Base-by-base conservation (phyloP, 1,139 yeast genomes). In the Sugiyamaella grinbergsii region DNA sequence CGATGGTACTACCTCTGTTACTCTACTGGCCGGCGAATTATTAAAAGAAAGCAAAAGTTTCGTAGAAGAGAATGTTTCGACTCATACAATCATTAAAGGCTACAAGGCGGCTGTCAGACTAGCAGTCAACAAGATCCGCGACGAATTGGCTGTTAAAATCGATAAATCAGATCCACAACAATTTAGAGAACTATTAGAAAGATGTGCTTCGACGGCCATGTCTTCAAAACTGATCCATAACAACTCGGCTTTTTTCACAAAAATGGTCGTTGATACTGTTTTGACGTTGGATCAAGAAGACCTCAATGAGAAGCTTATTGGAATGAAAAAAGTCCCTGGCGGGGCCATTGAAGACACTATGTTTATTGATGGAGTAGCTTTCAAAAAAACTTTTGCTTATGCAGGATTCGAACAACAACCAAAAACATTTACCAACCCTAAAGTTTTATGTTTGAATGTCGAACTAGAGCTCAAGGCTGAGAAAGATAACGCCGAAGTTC, bases 391-490 rank as follows among this genome's bases (percentile, higher is more conserved):
- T 0, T 93, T 93, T 64, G 85, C 97, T 31, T 93, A 93, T 64
- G 98, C 98, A 48, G 98, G 98, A 8, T 93, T 93, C 69, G 99
- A 93, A 71, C 99, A 93, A 74, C 98, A 94, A 71, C 99, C 98
- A 47, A 93, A 93, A 71, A 73, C 71, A 51, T 89, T 94, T 67
- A 64, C 65, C 13, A 75, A 87, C 67, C 96, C 99, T 44, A 88
- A 85, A 69, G 83, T 94, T 59, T 74, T 93, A 52, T 82, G 84
- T 62, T 77, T 93, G 64, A 93, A 94, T 67, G 93, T 94, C 34
- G 99, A 93, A 69, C 77, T 93, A 59, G 99, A 93, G 73, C 80
- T 93, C 66, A 93, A 93, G 74, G 98, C 98, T 1, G 99, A 93
- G 72, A 91, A 89, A 74, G 99, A 93, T 70, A 93, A 93, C 67